Conservation (phyloP, 441 rosid genomes). For the Populus hybrid region DNA sequence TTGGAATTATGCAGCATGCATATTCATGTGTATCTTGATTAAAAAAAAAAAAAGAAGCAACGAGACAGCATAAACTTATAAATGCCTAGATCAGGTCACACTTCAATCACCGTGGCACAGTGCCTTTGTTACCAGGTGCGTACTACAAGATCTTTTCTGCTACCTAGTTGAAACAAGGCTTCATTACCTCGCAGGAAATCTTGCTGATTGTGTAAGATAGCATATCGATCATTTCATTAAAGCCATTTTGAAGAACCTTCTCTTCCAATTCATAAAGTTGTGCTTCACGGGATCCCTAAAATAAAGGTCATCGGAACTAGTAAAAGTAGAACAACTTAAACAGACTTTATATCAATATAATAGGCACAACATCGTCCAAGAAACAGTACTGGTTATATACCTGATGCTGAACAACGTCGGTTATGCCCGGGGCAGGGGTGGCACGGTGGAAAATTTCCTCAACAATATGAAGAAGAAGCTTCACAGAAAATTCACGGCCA, state of each 20-base stretch:
- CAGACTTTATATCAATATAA: not conserved
- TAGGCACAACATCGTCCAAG: not conserved
- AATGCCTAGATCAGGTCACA: not conserved
- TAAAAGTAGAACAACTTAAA: not conserved
- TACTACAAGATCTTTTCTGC: not conserved
- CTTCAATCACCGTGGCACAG: not conserved
- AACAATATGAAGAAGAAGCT: conserved; percentile 42
- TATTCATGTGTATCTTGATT: not conserved
- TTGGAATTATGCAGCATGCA: not conserved
- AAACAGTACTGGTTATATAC: not conserved
- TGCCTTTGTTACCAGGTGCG: not conserved
- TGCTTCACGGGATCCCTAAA: conserved; percentile 29
- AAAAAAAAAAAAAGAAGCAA: too few species aligned
- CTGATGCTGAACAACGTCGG: conserved; percentile 8
- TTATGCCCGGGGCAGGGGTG: conserved; percentile 8
- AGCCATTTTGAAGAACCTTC: conserved; percentile 25
- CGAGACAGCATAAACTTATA: not conserved
- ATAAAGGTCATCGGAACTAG: not conserved
- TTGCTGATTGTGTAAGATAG: conserved; percentile 40
- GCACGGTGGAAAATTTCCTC: conserved; percentile 54
- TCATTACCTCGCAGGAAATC: conserved; percentile 55
- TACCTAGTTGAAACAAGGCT: not conserved
- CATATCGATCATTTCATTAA: conserved; percentile 37
- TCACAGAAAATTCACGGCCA: conserved; percentile 41
- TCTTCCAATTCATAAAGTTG: conserved; percentile 38